Percentiles rank a stretch among this genome's conserved stretches.
phyloP scores from a whole-genome alignment of 345 rosid genomes.

The Salix brachista region DNA sequence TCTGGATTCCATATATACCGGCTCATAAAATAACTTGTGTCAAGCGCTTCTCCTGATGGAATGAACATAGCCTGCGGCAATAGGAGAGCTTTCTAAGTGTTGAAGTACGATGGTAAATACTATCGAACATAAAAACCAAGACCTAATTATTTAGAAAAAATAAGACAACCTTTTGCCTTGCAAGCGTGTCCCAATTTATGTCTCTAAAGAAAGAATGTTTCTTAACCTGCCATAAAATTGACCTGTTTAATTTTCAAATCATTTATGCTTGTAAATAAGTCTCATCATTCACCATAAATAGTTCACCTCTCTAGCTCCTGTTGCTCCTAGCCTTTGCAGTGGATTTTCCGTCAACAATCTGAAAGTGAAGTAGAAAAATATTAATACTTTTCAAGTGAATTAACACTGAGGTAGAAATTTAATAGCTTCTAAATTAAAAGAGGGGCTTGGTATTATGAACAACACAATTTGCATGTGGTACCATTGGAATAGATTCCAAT shows the following conservation, averaged over 20 bases:
- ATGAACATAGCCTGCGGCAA: slow-evolving; percentile 82
- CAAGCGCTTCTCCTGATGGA: slow-evolving; percentile 77
- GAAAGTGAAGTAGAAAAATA: slow-evolving; percentile 24
- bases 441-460: background rate
- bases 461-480: background rate
- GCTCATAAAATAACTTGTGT: slow-evolving; percentile 93
- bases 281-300: slow-evolving; percentile 10
- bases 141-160: background rate
- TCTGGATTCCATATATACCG: slow-evolving; percentile 88
- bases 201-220: slow-evolving; percentile 74
- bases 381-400: slow-evolving; percentile 1
- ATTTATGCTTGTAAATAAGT: slow-evolving; percentile 2
- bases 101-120: slow-evolving; percentile 1
- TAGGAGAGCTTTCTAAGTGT: slow-evolving; percentile 12
- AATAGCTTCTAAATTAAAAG: background rate
- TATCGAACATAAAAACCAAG: background rate
- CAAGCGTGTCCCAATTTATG: slow-evolving; percentile 91
- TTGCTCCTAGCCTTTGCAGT: slow-evolving; percentile 86
- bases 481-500: background rate
- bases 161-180: slow-evolving; percentile 75
- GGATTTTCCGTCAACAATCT: slow-evolving; percentile 89
- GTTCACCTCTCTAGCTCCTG: slow-evolving; percentile 81
- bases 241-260: slow-evolving; percentile 13
- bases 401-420: slow-evolving; percentile 1
- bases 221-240: slow-evolving; percentile 57